These are phyloP conservation scores for Lactifluus volemus DNA, from an alignment of 768 basidiomycete genomes.

Conservation along the genomic window DNA sequence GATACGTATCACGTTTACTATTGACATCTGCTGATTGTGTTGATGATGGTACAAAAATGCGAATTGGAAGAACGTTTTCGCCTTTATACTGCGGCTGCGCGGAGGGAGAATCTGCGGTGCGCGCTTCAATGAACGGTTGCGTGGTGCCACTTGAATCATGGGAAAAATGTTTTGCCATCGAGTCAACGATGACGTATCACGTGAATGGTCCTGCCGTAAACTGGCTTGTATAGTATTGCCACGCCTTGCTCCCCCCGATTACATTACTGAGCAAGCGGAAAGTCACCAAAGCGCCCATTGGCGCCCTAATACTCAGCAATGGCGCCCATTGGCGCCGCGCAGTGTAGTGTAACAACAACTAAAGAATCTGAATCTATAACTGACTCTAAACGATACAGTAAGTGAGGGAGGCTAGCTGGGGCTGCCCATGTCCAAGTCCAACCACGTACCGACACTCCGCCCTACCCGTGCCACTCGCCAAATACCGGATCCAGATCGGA, in stretches of 20 bases:
- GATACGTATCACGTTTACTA: too few relatives aligned
- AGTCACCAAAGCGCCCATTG: background rate
- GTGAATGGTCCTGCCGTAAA: background rate
- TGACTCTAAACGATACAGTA: background rate
- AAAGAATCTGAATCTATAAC: background rate
- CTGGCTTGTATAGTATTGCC: background rate
- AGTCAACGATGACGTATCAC: background rate
- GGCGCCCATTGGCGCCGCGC: background rate
- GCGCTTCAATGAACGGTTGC: too few relatives aligned
- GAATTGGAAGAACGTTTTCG: too few relatives aligned
- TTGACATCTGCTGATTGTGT: too few relatives aligned
- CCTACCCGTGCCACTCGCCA: background rate
- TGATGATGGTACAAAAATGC: too few relatives aligned
- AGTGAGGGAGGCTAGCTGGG: background rate
- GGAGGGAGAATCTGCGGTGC: too few relatives aligned
- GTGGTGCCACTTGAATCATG: background rate
- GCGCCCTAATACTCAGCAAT: too few relatives aligned
- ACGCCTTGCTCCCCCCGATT: background rate
- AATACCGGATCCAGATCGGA: background rate
- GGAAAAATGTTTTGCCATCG: background rate
- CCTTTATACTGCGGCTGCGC: too few relatives aligned
- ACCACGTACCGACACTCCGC: background rate
- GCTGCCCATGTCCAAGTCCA: background rate
- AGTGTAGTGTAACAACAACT: background rate
- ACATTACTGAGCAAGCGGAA: background rate